Conservation (phyloP, 2,329 filamentous ascomycete species). For the Trichoderma koningiopsis region DNA sequence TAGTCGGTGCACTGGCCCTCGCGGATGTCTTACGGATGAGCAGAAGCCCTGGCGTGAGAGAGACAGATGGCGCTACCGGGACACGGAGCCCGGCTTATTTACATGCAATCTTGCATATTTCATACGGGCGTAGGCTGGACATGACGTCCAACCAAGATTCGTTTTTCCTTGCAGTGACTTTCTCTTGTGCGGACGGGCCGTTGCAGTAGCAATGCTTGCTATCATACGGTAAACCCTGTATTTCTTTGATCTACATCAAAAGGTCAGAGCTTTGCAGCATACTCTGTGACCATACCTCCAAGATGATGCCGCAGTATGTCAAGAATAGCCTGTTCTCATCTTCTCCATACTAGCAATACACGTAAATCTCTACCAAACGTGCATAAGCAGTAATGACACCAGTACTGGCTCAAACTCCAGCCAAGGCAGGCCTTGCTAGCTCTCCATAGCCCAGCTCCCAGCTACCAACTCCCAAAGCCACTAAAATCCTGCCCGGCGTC, state of each 20-base stretch:
- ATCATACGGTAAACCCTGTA: background rate
- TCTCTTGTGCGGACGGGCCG: background rate
- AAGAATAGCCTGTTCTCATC: background rate
- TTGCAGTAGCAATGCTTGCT: background rate
- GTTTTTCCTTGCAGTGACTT: background rate
- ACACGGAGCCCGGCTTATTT: constrained; percentile 11
- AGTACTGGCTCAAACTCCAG: background rate
- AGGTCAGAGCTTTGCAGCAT: background rate
- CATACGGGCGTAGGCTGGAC: background rate
- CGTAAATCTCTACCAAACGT: background rate
- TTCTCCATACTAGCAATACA: background rate
- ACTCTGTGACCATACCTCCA: background rate
- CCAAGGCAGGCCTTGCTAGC: background rate
- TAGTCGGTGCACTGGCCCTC: background rate
- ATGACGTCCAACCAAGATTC: background rate
- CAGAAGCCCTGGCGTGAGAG: background rate
- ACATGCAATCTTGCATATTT: background rate
- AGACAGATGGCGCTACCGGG: constrained; percentile 13
- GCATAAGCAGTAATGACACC: background rate
- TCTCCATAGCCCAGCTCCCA: background rate
- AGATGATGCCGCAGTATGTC: background rate
- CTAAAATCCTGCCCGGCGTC: constrained; percentile 15
- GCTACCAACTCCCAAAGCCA: constrained; percentile 4
- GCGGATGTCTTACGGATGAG: background rate
- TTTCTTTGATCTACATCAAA: background rate